phyloP scores from a whole-genome alignment of 495 filamentous ascomycete genomes.

The Penicillium silybi region DNA sequence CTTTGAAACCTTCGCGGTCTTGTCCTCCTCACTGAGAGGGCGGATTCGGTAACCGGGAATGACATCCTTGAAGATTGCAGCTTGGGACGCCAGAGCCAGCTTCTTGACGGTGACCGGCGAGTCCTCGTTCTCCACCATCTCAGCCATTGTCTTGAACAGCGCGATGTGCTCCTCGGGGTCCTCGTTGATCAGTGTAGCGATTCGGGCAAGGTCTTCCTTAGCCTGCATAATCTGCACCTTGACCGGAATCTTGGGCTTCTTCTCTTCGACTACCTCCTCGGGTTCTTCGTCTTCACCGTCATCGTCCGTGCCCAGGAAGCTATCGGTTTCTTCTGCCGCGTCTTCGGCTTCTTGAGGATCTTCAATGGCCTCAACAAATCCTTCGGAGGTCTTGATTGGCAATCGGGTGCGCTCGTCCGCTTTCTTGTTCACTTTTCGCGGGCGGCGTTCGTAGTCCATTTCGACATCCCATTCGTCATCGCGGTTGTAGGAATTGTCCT shows the following conservation, averaged over 20 bases:
- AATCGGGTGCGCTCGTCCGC: slow-evolving; percentile 68
- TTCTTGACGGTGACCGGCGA: slow-evolving; percentile 71
- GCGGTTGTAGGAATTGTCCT: slow-evolving; percentile 37
- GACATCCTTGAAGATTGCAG: slow-evolving; percentile 90
- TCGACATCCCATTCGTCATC: slow-evolving; percentile 78
- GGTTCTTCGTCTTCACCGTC: slow-evolving; percentile 36
- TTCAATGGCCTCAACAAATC: slow-evolving; percentile 59
- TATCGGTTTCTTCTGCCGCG: slow-evolving; percentile 48
- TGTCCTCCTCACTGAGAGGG: slow-evolving; percentile 67
- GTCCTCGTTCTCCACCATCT: slow-evolving; percentile 56
- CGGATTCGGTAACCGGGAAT: slow-evolving; percentile 96
- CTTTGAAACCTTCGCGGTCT: slow-evolving; percentile 78
- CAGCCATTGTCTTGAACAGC: slow-evolving; percentile 69
- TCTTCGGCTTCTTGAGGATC: slow-evolving; percentile 40
- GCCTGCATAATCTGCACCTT: slow-evolving; percentile 77
- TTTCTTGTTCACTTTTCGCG: slow-evolving; percentile 68
- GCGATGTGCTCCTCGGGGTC: slow-evolving; percentile 87
- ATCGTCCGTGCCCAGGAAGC: slow-evolving; percentile 47
- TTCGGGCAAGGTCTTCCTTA: slow-evolving; percentile 86
- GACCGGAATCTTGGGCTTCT: slow-evolving; percentile 60
- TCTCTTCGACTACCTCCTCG: slow-evolving; percentile 49
- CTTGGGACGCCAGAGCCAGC: slow-evolving; percentile 76
- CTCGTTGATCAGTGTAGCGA: slow-evolving; percentile 80
- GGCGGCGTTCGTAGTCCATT: slow-evolving; percentile 80
- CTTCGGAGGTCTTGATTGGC: slow-evolving; percentile 78